phyloP scores from a whole-genome alignment of 352 stramenopile species.

The Phytophthora lateralis region DNA sequence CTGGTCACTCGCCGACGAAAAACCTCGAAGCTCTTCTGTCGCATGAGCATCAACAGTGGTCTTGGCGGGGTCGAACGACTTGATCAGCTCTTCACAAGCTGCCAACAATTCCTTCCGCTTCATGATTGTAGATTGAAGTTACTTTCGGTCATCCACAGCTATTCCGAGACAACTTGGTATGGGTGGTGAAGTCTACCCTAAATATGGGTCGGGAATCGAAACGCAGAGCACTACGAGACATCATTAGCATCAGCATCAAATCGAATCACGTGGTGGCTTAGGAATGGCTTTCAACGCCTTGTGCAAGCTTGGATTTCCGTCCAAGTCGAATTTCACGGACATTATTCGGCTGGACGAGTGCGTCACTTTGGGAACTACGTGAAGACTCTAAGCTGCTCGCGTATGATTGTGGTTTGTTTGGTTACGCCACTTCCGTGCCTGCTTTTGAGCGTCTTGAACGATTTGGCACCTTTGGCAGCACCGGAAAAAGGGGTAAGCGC shows the following conservation, averaged over 20 bases:
- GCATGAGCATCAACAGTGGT: constrained; percentile 81
- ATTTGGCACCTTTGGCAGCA: constrained; percentile 8
- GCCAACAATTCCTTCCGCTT: constrained; percentile 81
- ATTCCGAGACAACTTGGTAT: constrained; percentile 7
- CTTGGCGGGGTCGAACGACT: constrained; percentile 77
- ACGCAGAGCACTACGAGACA: neutral
- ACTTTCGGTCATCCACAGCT: constrained; percentile 1
- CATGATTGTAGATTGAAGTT: constrained; percentile 39
- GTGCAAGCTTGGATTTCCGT: neutral
- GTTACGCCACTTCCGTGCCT: constrained; percentile 20
- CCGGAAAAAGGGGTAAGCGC: constrained; percentile 6
- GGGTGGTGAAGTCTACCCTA: neutral
- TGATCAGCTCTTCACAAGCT: constrained; percentile 72
- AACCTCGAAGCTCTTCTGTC: constrained; percentile 58
- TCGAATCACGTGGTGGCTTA: neutral
- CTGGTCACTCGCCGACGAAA: constrained; percentile 45
- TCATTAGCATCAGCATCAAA: neutral
- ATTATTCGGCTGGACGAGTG: constrained; percentile 32
- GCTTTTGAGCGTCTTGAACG: constrained; percentile 9
- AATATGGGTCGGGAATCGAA: neutral
- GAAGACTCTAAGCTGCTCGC: neutral
- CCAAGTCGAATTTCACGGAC: constrained; percentile 34
- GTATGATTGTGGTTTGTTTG: constrained; percentile 10
- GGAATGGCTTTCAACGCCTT: neutral
- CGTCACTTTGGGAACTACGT: constrained; percentile 14